Percentiles rank a stretch among this genome's conserved stretches.
Conservation (phyloP, 164 flowering plant species). For the Akebia trifoliata region DNA sequence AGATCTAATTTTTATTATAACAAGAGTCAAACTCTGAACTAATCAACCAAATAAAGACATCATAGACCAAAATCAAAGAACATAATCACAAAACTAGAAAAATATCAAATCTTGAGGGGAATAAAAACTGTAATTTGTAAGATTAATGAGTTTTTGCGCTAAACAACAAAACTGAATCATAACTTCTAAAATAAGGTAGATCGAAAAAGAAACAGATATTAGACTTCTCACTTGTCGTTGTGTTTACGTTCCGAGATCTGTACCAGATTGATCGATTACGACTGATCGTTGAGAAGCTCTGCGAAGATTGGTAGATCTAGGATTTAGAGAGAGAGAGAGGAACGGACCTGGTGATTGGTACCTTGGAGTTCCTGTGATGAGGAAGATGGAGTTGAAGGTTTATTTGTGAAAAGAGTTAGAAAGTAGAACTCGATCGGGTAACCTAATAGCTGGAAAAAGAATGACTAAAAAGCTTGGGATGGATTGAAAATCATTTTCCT, state of each 20-base stretch:
- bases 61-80: not conserved
- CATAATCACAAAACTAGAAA: not conserved
- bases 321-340: not conserved
- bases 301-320: not conserved
- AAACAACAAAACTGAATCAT: not conserved
- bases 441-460: too few relatives aligned
- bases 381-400: too few relatives aligned
- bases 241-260: too few relatives aligned
- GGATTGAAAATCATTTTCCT: too few relatives aligned
- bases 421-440: too few relatives aligned
- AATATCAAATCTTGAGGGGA: too few relatives aligned
- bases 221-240: too few relatives aligned
- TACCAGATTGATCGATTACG: not conserved
- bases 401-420: too few relatives aligned
- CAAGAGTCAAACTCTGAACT: not conserved
- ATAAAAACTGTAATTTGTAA: not conserved
- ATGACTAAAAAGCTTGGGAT: too few relatives aligned
- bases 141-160: not conserved
- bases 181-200: not conserved
- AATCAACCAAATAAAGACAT: not conserved
- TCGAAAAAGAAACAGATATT: too few relatives aligned
- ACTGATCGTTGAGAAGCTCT: not conserved
- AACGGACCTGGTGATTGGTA: too few relatives aligned
- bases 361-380: too few relatives aligned
- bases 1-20: not conserved